These are phyloP conservation scores for Oryza punctata DNA, from an alignment of 176 grass and related monocot species.

Conservation along the genomic window DNA sequence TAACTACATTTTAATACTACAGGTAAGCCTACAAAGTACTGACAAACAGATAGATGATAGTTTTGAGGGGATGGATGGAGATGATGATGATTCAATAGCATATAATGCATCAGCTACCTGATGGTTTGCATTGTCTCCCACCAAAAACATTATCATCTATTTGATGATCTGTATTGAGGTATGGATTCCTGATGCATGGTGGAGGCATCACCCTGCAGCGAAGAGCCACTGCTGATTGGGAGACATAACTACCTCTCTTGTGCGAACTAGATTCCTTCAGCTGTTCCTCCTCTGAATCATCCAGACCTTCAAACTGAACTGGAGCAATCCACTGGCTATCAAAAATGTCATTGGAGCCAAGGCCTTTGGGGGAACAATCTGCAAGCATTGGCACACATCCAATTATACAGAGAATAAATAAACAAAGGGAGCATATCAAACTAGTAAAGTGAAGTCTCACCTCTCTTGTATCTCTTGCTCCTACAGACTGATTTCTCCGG, in stretches of 20 bases:
- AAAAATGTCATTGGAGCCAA: conserved; percentile 3
- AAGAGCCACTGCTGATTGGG: conserved; percentile 73
- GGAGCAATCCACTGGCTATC: conserved; percentile 48
- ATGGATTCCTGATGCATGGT: conserved; percentile 86
- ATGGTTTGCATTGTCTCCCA: conserved; percentile 66
- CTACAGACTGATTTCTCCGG: conserved; percentile 76
- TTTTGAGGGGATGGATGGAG: not conserved
- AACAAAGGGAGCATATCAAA: not conserved
- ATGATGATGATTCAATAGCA: conserved; percentile 16
- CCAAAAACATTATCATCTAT: conserved; percentile 62
- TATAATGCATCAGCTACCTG: conserved; percentile 50
- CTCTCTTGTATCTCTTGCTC: conserved; percentile 75
- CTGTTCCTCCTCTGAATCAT: conserved; percentile 41
- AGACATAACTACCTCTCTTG: conserved; percentile 73
- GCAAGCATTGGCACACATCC: conserved; percentile 30
- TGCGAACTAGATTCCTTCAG: conserved; percentile 30
- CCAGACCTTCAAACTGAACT: conserved; percentile 36
- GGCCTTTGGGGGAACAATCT: conserved; percentile 56
- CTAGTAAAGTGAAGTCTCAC: conserved; percentile 30
- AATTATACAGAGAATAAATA: not conserved
- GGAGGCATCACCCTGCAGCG: conserved; percentile 88
- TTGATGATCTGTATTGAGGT: conserved; percentile 39
- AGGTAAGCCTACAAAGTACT: not conserved
- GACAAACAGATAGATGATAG: not conserved
- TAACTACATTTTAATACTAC: not conserved